phyloP scores from a whole-genome alignment of 768 basidiomycete species.

The Butyriboletus loyo region DNA sequence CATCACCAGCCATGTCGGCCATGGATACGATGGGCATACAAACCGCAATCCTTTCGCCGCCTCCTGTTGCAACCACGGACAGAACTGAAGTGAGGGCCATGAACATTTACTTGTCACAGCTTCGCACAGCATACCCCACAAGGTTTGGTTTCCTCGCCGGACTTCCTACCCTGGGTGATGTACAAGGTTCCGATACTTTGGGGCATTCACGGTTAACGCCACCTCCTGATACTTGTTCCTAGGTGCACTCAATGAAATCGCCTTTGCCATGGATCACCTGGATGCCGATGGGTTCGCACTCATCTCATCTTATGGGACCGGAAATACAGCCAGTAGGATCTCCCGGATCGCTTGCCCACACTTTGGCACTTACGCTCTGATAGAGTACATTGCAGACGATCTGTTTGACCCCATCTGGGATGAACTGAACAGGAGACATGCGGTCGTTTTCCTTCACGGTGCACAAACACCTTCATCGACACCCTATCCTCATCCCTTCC shows the following conservation, averaged over 20 bases:
- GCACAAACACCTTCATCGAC: conserved; percentile 62
- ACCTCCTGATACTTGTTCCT: conserved; percentile 7
- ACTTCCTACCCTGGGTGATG: conserved; percentile 58
- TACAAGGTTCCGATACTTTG: conserved; percentile 43
- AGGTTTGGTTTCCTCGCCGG: conserved; percentile 72
- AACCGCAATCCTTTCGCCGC: conserved; percentile 63
- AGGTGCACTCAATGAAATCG: conserved; percentile 62
- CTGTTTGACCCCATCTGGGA: conserved; percentile 64
- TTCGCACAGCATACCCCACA: conserved; percentile 47
- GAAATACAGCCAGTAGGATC: conserved; percentile 48
- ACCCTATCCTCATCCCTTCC: conserved; percentile 57
- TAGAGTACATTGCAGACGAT: conserved; percentile 68
- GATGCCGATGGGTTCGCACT: conserved; percentile 63
- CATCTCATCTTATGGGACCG: conserved; percentile 64
- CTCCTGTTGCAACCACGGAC: conserved; percentile 49
- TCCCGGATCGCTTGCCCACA: neutral
- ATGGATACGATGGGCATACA: conserved; percentile 63
- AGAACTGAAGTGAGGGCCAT: conserved; percentile 40
- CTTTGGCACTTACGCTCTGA: conserved; percentile 5
- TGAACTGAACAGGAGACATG: conserved; percentile 57
- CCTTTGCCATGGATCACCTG: conserved; percentile 58
- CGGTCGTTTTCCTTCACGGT: conserved; percentile 73
- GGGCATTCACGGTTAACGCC: neutral
- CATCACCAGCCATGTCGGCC: conserved; percentile 52
- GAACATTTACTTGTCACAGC: conserved; percentile 46